Evolutionary conservation across 306 rosid genomes (phyloP).

Genomic region (Abrus precatorius): DNA sequence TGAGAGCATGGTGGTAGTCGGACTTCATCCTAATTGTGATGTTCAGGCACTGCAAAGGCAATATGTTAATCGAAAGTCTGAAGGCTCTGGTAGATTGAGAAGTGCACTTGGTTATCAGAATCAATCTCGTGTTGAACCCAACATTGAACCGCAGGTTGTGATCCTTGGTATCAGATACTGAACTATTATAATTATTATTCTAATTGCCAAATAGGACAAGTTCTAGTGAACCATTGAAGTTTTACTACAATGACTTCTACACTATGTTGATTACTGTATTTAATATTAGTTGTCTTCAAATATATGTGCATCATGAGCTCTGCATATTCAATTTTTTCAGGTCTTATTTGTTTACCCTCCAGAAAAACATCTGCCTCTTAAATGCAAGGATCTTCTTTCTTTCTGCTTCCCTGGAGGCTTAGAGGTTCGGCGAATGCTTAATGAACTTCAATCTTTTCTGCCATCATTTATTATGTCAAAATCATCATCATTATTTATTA

Average conservation of each 20-base stretch:
- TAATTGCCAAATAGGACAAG: slow-evolving; percentile 36
- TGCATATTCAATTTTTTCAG: slow-evolving; percentile 54
- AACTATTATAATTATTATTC: slow-evolving; percentile 31
- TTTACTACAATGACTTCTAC: slow-evolving; percentile 19
- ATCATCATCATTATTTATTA: slow-evolving; percentile 12
- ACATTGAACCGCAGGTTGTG: slow-evolving; percentile 94
- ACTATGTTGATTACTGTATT: slow-evolving; percentile 13
- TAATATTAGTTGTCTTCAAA: slow-evolving; percentile 14
- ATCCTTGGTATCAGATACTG: slow-evolving; percentile 50
- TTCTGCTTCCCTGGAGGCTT: slow-evolving; percentile 95
- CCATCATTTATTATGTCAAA: slow-evolving; percentile 26
- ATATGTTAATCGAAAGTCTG: slow-evolving; percentile 69
- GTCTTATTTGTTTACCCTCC: slow-evolving; percentile 95
- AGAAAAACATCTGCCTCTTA: slow-evolving; percentile 81
- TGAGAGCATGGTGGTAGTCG: slow-evolving; percentile 95
- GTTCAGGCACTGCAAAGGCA: slow-evolving; percentile 80
- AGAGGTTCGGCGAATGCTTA: slow-evolving; percentile 70
- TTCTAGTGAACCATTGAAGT: slow-evolving; percentile 7
- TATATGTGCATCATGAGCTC: slow-evolving; percentile 20
- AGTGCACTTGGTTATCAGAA: slow-evolving; percentile 72
- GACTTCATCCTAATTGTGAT: slow-evolving; percentile 95
- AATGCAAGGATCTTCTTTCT: slow-evolving; percentile 90
- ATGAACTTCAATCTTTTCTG: slow-evolving; percentile 38
- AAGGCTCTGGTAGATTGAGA: slow-evolving; percentile 74
- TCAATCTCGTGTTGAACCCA: slow-evolving; percentile 79